Percentiles rank a stretch among this genome's conserved stretches.
phyloP scores from a whole-genome alignment of 139 green algal genomes.

The Picochlorum sp. region DNA sequence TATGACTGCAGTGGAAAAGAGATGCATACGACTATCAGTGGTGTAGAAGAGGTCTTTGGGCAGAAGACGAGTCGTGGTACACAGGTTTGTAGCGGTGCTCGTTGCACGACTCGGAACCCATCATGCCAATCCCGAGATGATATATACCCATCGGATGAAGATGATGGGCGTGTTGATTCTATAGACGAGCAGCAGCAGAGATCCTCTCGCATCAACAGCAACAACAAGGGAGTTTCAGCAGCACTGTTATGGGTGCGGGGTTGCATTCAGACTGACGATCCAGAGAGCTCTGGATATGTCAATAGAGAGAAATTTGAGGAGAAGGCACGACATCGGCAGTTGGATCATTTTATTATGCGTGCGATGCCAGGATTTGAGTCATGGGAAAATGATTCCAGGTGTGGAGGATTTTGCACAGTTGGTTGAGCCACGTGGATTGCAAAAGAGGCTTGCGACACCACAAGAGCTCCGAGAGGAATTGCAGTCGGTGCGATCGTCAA shows the following conservation, averaged over 20 bases:
- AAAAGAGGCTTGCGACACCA: conserved; percentile 47
- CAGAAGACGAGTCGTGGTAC: too few species aligned
- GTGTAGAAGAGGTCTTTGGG: too few species aligned
- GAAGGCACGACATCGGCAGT: conserved; percentile 49
- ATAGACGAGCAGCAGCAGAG: too few species aligned
- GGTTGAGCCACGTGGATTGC: conserved; percentile 8
- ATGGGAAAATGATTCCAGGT: conserved; percentile 75
- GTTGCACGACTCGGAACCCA: too few species aligned
- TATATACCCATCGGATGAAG: too few species aligned
- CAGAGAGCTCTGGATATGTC: conserved; percentile 54
- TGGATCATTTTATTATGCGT: conserved; percentile 51
- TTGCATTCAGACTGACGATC: conserved; percentile 45
- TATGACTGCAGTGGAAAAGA: too few species aligned
- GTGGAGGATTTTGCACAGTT: conserved; percentile 57
- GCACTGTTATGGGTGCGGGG: conserved; percentile 76
- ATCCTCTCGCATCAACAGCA: too few species aligned
- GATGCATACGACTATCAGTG: too few species aligned
- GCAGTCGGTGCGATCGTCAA: conserved; percentile 40
- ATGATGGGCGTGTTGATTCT: too few species aligned
- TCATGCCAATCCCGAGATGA: too few species aligned
- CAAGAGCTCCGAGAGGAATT: conserved; percentile 52
- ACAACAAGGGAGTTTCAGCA: too few species aligned
- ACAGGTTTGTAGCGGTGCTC: too few species aligned
- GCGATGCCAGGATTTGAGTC: conserved; percentile 68
- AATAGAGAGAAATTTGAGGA: conserved; percentile 42